phyloP scores from a whole-genome alignment of 73 alveolate species.

The Halteria grandinella region DNA sequence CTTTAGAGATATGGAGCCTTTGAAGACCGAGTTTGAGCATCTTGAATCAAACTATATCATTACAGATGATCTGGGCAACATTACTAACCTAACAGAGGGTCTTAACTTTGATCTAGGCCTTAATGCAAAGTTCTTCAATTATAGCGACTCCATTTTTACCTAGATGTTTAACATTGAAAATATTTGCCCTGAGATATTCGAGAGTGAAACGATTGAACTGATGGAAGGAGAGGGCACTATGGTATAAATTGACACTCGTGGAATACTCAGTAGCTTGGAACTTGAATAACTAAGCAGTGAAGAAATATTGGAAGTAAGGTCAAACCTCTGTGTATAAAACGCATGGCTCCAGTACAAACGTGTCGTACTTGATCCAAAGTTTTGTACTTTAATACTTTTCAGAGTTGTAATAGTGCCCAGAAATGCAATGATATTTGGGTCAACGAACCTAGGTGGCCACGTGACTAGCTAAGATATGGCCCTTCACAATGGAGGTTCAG shows the following conservation, averaged over 20 bases:
- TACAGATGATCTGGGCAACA: slow-evolving; percentile 29
- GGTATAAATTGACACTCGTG: background rate
- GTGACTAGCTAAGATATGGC: background rate
- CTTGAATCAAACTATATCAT: slow-evolving; percentile 4
- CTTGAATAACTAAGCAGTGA: slow-evolving; percentile 14
- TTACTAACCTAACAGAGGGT: slow-evolving; percentile 35
- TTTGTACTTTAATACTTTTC: slow-evolving; percentile 7
- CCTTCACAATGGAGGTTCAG: background rate
- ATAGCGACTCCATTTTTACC: slow-evolving; percentile 25
- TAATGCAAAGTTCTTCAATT: slow-evolving; percentile 21
- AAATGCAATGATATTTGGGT: slow-evolving; percentile 1
- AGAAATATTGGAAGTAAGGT: slow-evolving; percentile 20
- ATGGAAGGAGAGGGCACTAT: slow-evolving; percentile 25
- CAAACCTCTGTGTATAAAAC: slow-evolving; percentile 30
- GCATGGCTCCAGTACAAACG: background rate
- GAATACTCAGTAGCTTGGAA: slow-evolving; percentile 22
- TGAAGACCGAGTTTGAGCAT: slow-evolving; percentile 8
- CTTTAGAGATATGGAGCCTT: slow-evolving; percentile 6
- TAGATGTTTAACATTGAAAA: slow-evolving; percentile 16
- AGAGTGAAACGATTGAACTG: background rate
- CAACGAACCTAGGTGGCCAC: background rate
- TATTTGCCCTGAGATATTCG: slow-evolving; percentile 20
- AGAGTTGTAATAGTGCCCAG: background rate
- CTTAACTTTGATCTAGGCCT: slow-evolving; percentile 25
- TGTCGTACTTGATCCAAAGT: slow-evolving; percentile 22